Evolutionary conservation across 2,329 filamentous ascomycete genomes (phyloP).

Genomic region (Hysterium pulicare): DNA sequence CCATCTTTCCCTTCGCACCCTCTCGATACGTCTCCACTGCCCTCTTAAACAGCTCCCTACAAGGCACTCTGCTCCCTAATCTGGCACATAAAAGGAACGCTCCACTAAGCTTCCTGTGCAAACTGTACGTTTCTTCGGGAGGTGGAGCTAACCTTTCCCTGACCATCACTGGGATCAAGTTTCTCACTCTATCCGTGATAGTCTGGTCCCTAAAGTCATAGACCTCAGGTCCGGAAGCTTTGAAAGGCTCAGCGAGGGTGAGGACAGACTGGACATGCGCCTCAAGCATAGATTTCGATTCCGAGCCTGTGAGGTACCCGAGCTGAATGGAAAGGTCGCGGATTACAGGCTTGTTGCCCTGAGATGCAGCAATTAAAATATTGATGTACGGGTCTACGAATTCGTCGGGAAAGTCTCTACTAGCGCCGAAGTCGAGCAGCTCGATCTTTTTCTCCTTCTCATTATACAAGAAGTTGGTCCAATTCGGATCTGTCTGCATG

Average conservation of each 20-base stretch:
- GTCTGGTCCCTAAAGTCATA: constrained; percentile 96
- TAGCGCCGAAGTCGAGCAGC: constrained; percentile 92
- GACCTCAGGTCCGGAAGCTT: constrained; percentile 66
- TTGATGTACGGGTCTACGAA: constrained; percentile 80
- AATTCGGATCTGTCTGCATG: constrained; percentile 99
- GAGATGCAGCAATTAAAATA: constrained; percentile 76
- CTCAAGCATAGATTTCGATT: constrained; percentile 80
- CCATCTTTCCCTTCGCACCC: constrained; percentile 16
- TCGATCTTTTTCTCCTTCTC: constrained; percentile 68
- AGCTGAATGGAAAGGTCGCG: constrained; percentile 68
- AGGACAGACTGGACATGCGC: constrained; percentile 86
- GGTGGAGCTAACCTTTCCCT: constrained; percentile 83
- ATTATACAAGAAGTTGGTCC: constrained; percentile 98
- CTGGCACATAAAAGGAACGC: constrained; percentile 90
- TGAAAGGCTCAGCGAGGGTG: constrained; percentile 89
- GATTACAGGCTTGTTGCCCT: constrained; percentile 62
- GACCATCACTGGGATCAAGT: constrained; percentile 89
- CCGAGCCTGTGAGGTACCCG: constrained; percentile 89
- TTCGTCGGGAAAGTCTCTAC: constrained; percentile 73
- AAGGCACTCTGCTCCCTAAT: constrained; percentile 77
- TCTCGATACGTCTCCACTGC: constrained; percentile 41
- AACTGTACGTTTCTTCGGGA: constrained; percentile 93
- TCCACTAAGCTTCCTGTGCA: constrained; percentile 92
- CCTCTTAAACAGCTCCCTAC: constrained; percentile 72
- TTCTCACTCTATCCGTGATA: constrained; percentile 88